phyloP scores from a whole-genome alignment of 345 rosid species.

The Pelargonium nanum region DNA sequence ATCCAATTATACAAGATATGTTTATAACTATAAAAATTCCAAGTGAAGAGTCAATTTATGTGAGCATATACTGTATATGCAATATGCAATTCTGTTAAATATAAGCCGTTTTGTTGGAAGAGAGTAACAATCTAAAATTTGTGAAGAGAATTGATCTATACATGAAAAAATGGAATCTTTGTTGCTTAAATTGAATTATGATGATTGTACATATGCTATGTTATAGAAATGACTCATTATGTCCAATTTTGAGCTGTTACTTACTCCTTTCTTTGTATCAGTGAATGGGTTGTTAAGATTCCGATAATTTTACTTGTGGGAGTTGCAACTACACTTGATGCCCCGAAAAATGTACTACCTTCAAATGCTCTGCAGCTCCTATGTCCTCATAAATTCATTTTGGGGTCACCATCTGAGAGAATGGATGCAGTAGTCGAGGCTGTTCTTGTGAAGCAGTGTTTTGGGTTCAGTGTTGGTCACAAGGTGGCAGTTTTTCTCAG shows the following conservation, averaged over 20 bases:
- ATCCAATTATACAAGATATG: neutral
- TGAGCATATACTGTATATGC: too few species aligned
- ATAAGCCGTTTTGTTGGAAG: neutral
- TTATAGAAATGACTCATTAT: neutral
- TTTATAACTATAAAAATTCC: neutral
- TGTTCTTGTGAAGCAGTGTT: constrained; percentile 61
- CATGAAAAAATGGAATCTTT: too few species aligned
- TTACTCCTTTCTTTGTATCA: constrained; percentile 19
- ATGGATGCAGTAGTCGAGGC: constrained; percentile 79
- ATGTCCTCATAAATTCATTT: constrained; percentile 53
- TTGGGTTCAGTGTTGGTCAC: constrained; percentile 65
- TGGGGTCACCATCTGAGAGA: constrained; percentile 69
- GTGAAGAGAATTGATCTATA: neutral
- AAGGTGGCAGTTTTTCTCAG: constrained; percentile 64
- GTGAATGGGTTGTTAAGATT: constrained; percentile 83
- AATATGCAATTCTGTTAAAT: neutral
- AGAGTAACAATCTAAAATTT: too few species aligned
- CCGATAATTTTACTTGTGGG: constrained; percentile 76
- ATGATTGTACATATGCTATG: neutral
- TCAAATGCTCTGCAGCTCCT: constrained; percentile 53
- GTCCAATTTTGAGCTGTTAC: neutral
- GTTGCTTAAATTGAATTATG: too few species aligned
- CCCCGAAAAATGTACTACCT: constrained; percentile 47
- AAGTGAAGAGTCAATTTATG: neutral
- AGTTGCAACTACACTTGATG: constrained; percentile 77